Base-by-base conservation (phyloP, 768 basidiomycete genomes). In the Gloeopeniophorella convolvens region DNA sequence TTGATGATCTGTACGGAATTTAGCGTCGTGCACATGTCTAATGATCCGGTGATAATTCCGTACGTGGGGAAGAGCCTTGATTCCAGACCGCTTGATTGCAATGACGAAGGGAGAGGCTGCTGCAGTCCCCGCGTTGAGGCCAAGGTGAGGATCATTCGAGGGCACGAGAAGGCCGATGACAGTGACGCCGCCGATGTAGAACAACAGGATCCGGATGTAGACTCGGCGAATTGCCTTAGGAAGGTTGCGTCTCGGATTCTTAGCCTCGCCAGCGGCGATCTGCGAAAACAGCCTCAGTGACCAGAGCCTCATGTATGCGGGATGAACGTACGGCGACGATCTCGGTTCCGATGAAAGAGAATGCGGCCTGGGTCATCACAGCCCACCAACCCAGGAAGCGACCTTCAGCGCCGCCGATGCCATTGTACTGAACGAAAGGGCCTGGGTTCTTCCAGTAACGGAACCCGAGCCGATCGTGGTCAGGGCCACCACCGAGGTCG, bases 51-150 rank as follows among this genome's bases (percentile, higher is more conserved):
- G 10, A 27, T 13, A 15, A 12, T n/a, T 6, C 4, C 70, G 16
- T 51, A 71, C 75, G 33, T 70, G 71, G 3, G 81, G 79, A 0
- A 82, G 65, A n/a, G 66, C 72, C 43, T 72, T 78, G 66, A 83
- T 82, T 7, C 80, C 82, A 7, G 93, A 83, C 36, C 72, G 77
- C 59, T 76, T 60, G 57, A 91, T 90, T 1, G 93, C 95, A 57
- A 98, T 89, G 57, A 96, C 93, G 67, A 93, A 96, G 1, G 94
- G 88, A 36, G 87, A 87, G 2, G 80, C 80, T 12, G 83, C 82
- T 47, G 85, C 83, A 15, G 79, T 83, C 23, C 80, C 79, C 35
- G 66, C 65, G 15, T 56, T 61, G 36, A 89, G 66, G 43, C 69
- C 60, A 4, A 96, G 75, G 20, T 70, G 64, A 0, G 65, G 48